Evolutionary conservation across 2,329 filamentous ascomycete genomes (phyloP).

Genomic region (Hymenoscyphus repandus): DNA sequence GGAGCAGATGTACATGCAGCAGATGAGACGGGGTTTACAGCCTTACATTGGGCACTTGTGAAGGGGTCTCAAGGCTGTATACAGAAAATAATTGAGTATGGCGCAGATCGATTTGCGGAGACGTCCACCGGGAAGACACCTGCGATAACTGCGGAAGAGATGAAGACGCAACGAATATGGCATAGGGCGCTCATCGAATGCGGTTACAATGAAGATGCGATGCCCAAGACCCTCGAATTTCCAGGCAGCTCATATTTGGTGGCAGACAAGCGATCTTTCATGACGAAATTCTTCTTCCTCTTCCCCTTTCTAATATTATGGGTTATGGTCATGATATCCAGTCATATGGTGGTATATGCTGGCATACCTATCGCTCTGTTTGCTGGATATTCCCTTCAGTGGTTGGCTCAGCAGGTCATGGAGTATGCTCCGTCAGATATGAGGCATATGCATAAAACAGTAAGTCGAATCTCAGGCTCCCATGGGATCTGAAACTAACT

Average conservation of each 20-base stretch:
- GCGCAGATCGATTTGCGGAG: conserved; percentile 85
- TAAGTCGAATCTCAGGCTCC: conserved; percentile 37
- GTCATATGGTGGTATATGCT: conserved; percentile 67
- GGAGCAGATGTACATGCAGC: conserved; percentile 86
- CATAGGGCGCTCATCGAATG: conserved; percentile 75
- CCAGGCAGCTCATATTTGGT: conserved; percentile 67
- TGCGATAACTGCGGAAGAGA: conserved; percentile 76
- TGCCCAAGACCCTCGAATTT: conserved; percentile 63
- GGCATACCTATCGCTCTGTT: conserved; percentile 68
- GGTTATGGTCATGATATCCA: conserved; percentile 64
- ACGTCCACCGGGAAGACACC: conserved; percentile 90
- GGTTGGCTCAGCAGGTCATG: conserved; percentile 69
- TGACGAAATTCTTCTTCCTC: conserved; percentile 82
- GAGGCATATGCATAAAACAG: conserved; percentile 84
- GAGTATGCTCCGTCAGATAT: conserved; percentile 83
- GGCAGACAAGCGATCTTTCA: conserved; percentile 71
- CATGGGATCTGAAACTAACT: conserved; percentile 7
- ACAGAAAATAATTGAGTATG: conserved; percentile 92
- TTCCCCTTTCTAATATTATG: conserved; percentile 79
- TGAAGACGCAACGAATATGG: conserved; percentile 82
- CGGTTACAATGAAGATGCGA: conserved; percentile 76
- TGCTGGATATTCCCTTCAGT: conserved; percentile 67
- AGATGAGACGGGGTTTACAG: conserved; percentile 91
- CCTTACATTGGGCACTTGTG: conserved; percentile 92
- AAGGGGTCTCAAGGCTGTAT: conserved; percentile 88